Evolutionary conservation across 805 yeast genomes (phyloP).

Genomic region (Phaffomyces thermotolerans): DNA sequence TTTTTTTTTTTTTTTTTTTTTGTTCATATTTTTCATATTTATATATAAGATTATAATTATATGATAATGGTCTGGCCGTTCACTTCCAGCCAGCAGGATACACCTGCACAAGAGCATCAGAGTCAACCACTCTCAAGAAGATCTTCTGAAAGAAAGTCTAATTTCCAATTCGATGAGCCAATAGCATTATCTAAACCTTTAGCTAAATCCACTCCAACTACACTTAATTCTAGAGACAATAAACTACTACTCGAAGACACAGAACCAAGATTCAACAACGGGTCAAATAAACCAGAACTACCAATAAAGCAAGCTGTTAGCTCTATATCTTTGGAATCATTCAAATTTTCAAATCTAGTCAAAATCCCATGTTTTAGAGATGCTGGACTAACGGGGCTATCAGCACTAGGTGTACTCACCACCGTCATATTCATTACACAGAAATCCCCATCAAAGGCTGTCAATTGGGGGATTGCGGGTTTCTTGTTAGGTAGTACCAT

Average conservation of each 20-base stretch:
- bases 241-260: slow-evolving; percentile 34
- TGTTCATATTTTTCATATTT: too few species aligned
- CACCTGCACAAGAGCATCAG: neutral
- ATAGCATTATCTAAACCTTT: neutral
- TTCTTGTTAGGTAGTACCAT: slow-evolving; percentile 70
- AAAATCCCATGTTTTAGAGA: slow-evolving; percentile 74
- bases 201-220: neutral
- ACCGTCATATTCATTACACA: slow-evolving; percentile 60
- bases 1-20: too few species aligned
- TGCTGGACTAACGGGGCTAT: slow-evolving; percentile 69
- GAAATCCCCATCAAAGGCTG: slow-evolving; percentile 52
- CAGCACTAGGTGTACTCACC: slow-evolving; percentile 64
- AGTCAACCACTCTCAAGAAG: slow-evolving; percentile 8
- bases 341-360: slow-evolving; percentile 42
- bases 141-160: slow-evolving; percentile 18
- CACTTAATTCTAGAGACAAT: slow-evolving; percentile 18
- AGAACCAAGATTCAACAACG: slow-evolving; percentile 31
- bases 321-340: slow-evolving; percentile 41
- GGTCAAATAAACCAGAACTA: slow-evolving; percentile 23
- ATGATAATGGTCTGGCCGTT: slow-evolving; percentile 19
- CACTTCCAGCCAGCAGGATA: neutral
- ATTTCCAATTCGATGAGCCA: slow-evolving; percentile 3
- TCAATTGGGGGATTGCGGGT: slow-evolving; percentile 81
- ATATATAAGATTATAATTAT: too few species aligned
- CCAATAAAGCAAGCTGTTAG: slow-evolving; percentile 34